Evolutionary conservation across 768 basidiomycete genomes (phyloP), one percentile per base, ranked within the genome.

Genomic region (Pholiota conissans): DNA sequence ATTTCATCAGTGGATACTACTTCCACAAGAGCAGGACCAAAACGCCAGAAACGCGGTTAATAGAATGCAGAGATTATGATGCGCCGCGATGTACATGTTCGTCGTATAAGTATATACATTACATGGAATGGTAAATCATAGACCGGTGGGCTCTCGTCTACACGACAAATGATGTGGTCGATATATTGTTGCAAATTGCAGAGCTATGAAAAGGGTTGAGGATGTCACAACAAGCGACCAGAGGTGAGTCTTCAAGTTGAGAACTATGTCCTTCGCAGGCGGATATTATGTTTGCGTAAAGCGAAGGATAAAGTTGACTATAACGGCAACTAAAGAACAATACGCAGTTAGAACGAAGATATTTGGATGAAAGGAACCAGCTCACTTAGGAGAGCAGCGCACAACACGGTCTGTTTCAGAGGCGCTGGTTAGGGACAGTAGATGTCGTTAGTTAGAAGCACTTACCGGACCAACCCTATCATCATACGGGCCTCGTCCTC

Each of bases 401-500:
- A 96, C 40, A 96, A 73, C 39, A 95, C 75, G 16, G 93, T 93
- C 91, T 94, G 65, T 51, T 50, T 52, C n/a, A 49, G 9, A 54
- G 45, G 30, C 5, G 7, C 57, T 49, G 20, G 46, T 51, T 50
- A 32, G 46, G 57, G 48, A 49, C 50, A 20, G 61, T 40, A 53
- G 27, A 39, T 54, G 35, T 45, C 13, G 30, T 6, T 32, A 32
- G 52, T 26, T 32, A 52, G 45, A 52, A 61, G 37, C 37, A 86
- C 95, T 74, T 68, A 97, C 95, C 32, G 95, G 95, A 29, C 95
- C 96, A 50, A 97, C 72, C 55, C 97, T 83, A 73, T 99, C 97
- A 66, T 99, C 97, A 71, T 98, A 98, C 6, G 96, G 95, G 7
- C 94, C 95, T 56, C 91, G 83, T 9, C 95, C 93, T 47, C 96